Conservation (phyloP, 176 grass and related monocot species). For the Oryza meyeriana region DNA sequence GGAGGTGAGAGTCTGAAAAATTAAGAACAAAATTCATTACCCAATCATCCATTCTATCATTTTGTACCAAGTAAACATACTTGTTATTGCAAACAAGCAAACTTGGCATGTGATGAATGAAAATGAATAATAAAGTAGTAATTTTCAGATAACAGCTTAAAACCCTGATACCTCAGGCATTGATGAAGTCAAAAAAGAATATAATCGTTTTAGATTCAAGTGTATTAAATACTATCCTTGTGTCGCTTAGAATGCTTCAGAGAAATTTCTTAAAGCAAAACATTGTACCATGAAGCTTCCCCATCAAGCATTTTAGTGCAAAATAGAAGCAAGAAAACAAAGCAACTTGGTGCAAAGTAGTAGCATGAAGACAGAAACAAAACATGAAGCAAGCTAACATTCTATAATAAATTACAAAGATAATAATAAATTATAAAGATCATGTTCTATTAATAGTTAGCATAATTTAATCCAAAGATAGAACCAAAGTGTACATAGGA, state of each 20-base stretch:
- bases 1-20: conserved; percentile 76
- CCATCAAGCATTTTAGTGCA: neutral
- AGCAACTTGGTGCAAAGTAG: neutral
- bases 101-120: neutral
- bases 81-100: neutral
- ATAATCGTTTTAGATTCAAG: neutral
- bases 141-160: neutral
- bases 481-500: neutral
- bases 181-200: too few relatives aligned
- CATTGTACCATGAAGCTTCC: neutral
- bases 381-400: neutral
- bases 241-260: neutral
- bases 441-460: neutral
- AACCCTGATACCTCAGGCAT: neutral
- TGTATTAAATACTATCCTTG: neutral
- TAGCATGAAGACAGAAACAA: neutral
- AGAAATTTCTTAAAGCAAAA: neutral
- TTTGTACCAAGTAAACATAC: neutral
- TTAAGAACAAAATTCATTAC: neutral
- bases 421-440: neutral
- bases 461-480: neutral
- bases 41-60: neutral
- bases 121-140: neutral
- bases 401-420: neutral
- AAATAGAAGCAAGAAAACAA: neutral